A percentile compares a stretch with the other conserved stretches of the same genome.
phyloP scores from a whole-genome alignment of 495 filamentous ascomycete species.

The Aspergillus funiculosus region DNA sequence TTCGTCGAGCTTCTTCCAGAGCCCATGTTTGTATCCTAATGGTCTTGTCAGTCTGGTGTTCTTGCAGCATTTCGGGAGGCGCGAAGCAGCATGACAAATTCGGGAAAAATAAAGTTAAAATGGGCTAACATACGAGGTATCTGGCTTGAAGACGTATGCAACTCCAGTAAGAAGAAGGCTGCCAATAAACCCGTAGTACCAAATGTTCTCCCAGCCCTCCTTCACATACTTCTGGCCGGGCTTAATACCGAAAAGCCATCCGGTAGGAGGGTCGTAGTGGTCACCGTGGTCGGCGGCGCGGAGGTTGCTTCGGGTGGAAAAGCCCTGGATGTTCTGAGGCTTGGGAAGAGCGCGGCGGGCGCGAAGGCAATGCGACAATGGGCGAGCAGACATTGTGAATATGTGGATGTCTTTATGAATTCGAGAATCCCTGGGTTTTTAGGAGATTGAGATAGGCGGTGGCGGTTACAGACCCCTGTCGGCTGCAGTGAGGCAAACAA shows the following conservation, averaged over 20 bases:
- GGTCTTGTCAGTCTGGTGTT: constrained; percentile 21
- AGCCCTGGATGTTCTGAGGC: constrained; percentile 37
- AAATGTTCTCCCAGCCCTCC: constrained; percentile 91
- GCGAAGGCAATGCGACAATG: constrained; percentile 39
- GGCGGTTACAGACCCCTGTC: constrained; percentile 20
- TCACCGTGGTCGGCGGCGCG: constrained; percentile 55
- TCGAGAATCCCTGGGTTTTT: constrained; percentile 9
- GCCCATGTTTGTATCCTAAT: constrained; percentile 98
- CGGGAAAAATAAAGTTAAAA: constrained; percentile 1
- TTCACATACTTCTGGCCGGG: constrained; percentile 92
- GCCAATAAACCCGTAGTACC: constrained; percentile 87
- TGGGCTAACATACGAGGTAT: constrained; percentile 77
- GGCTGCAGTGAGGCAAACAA: constrained; percentile 7
- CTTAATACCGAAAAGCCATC: constrained; percentile 85
- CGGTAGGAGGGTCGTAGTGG: constrained; percentile 85
- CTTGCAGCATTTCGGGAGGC: not conserved
- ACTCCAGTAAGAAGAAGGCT: constrained; percentile 66
- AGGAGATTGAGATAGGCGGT: constrained; percentile 17
- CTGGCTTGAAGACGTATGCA: constrained; percentile 93
- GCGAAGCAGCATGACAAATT: not conserved
- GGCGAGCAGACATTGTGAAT: constrained; percentile 39
- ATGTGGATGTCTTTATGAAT: constrained; percentile 13
- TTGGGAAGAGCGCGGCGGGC: constrained; percentile 36
- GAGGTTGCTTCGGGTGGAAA: constrained; percentile 41
- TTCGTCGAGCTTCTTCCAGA: constrained; percentile 86